Conservation (phyloP, 306 rosid species). For the Delonix regia region DNA sequence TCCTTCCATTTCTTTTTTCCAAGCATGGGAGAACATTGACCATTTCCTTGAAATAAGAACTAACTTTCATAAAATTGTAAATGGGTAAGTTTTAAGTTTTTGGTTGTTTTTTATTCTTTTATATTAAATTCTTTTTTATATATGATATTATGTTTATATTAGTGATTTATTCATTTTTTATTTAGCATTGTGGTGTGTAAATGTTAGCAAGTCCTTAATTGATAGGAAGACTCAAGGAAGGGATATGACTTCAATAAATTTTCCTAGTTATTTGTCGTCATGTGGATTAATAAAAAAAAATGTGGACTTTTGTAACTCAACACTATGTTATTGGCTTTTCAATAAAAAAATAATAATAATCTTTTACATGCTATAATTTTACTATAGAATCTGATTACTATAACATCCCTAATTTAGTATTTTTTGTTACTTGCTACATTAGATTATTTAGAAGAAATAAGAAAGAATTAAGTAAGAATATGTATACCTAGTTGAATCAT, state of each 20-base stretch:
- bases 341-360: no score
- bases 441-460: no score
- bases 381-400: no score
- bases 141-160: not conserved
- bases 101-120: not conserved
- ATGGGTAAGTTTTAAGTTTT: constrained; percentile 49
- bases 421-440: no score
- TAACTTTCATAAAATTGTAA: constrained; percentile 56
- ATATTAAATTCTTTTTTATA: not conserved
- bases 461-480: no score
- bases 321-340: no score
- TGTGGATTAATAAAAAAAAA: no score
- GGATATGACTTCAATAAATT: not conserved
- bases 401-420: no score
- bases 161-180: not conserved
- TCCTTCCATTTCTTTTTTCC: constrained; percentile 34
- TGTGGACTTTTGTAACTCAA: no score
- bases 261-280: no score
- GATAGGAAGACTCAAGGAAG: not conserved
- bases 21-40: constrained; percentile 58
- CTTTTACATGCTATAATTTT: no score
- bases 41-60: constrained; percentile 66
- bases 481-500: no score
- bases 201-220: not conserved
- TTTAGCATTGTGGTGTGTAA: not conserved